Conservation (phyloP, 2,329 filamentous ascomycete species). For the Verticillium nubilum region DNA sequence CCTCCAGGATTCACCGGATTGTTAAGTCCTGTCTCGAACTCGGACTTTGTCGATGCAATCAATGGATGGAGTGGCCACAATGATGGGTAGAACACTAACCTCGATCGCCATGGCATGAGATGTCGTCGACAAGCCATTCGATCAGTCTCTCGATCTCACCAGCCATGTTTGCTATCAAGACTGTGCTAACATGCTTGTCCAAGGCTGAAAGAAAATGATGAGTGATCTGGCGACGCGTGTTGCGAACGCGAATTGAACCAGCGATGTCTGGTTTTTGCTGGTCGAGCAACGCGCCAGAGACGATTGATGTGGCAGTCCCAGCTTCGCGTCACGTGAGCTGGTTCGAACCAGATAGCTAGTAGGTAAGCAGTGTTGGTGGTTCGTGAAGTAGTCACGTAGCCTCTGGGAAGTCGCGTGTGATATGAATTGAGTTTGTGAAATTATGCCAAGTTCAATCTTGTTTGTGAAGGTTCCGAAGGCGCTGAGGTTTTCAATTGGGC, state of each 20-base stretch:
- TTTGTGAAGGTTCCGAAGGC: too few species aligned
- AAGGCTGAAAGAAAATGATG: background rate
- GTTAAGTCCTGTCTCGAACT: too few species aligned
- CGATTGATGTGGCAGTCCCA: background rate
- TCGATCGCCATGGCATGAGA: conserved; percentile 12
- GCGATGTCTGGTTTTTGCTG: background rate
- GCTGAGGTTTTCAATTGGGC: too few species aligned
- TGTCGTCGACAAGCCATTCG: conserved; percentile 11
- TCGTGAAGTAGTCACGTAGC: too few species aligned
- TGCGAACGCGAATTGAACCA: background rate
- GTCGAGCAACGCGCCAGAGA: background rate
- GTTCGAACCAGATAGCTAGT: too few species aligned
- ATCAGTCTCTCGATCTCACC: conserved; percentile 12
- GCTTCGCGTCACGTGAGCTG: background rate
- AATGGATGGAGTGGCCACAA: too few species aligned
- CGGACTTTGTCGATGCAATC: too few species aligned
- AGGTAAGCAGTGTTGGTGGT: too few species aligned
- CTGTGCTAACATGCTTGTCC: conserved; percentile 2
- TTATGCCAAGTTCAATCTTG: too few species aligned
- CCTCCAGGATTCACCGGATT: too few species aligned
- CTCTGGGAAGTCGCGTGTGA: too few species aligned
- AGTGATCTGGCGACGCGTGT: background rate
- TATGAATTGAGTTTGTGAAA: too few species aligned
- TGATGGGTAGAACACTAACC: conserved; percentile 5
- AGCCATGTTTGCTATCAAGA: conserved; percentile 5